These are phyloP conservation scores for Lanmaoa pseudosensibilis DNA, from an alignment of 768 basidiomycete species.

Conservation along the genomic window DNA sequence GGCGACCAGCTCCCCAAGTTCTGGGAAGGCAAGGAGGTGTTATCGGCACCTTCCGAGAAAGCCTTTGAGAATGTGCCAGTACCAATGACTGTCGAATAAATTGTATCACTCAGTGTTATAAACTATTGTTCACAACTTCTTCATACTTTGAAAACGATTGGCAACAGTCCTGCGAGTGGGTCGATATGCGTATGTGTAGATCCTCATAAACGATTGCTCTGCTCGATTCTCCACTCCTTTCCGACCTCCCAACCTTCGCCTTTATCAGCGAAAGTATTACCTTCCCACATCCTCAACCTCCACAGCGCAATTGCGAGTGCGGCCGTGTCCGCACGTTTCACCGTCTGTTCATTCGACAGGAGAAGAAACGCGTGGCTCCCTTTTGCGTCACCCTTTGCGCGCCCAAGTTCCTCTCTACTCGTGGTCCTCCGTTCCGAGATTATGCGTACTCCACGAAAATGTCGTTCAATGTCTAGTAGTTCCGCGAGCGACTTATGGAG, in stretches of 20 bases:
- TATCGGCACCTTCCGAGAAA: conserved; percentile 38
- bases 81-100: conserved; percentile 49
- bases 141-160: background rate
- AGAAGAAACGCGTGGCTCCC: conserved; percentile 73
- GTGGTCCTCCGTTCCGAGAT: background rate
- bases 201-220: conserved; percentile 9
- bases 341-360: conserved; percentile 48
- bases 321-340: conserved; percentile 57
- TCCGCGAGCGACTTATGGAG: conserved; percentile 50
- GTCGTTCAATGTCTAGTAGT: conserved; percentile 50
- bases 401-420: background rate
- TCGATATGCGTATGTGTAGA: background rate
- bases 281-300: conserved; percentile 79
- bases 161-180: background rate
- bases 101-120: conserved; percentile 8
- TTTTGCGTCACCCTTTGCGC: conserved; percentile 37
- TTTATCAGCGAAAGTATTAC: conserved; percentile 30
- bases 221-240: conserved; percentile 25
- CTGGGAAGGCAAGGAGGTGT: conserved; percentile 83
- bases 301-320: conserved; percentile 72
- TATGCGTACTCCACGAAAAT: conserved; percentile 13
- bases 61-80: conserved; percentile 25
- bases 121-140: background rate
- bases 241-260: conserved; percentile 40
- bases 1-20: conserved; percentile 87